phyloP scores from a whole-genome alignment of 495 filamentous ascomycete species.

The Umbilicaria muhlenbergii region DNA sequence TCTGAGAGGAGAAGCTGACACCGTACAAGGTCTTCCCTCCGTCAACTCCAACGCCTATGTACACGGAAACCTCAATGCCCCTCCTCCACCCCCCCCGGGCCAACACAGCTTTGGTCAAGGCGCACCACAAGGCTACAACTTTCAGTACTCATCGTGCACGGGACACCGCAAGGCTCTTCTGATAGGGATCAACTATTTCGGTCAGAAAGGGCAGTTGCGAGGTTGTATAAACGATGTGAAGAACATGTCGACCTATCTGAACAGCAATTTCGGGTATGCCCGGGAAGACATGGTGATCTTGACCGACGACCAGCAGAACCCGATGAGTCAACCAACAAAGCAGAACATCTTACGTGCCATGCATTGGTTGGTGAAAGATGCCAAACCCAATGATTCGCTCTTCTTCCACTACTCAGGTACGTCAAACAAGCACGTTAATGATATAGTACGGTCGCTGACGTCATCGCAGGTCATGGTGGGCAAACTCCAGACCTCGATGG shows the following conservation, averaged over 20 bases:
- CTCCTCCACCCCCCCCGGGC: constrained; percentile 25
- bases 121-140: constrained; percentile 63
- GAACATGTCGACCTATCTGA: constrained; percentile 89
- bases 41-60: constrained; percentile 19
- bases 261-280: constrained; percentile 82
- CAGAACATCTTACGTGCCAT: constrained; percentile 91
- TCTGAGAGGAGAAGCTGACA: neutral
- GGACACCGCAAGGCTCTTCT: constrained; percentile 83
- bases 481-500: constrained; percentile 94
- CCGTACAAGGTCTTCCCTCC: constrained; percentile 9
- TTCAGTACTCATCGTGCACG: constrained; percentile 85
- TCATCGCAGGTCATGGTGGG: constrained; percentile 68
- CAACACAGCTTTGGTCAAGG: constrained; percentile 56
- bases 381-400: constrained; percentile 81
- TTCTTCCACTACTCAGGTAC: constrained; percentile 98
- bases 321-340: constrained; percentile 93
- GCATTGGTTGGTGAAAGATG: constrained; percentile 98
- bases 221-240: constrained; percentile 98
- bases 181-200: constrained; percentile 97
- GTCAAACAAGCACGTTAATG: constrained; percentile 10
- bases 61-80: constrained; percentile 22
- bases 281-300: constrained; percentile 96
- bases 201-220: constrained; percentile 76
- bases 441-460: neutral
- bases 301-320: constrained; percentile 93